Evolutionary conservation across 768 basidiomycete genomes (phyloP).

Genomic region (Chalciporus sphaerocephalus): DNA sequence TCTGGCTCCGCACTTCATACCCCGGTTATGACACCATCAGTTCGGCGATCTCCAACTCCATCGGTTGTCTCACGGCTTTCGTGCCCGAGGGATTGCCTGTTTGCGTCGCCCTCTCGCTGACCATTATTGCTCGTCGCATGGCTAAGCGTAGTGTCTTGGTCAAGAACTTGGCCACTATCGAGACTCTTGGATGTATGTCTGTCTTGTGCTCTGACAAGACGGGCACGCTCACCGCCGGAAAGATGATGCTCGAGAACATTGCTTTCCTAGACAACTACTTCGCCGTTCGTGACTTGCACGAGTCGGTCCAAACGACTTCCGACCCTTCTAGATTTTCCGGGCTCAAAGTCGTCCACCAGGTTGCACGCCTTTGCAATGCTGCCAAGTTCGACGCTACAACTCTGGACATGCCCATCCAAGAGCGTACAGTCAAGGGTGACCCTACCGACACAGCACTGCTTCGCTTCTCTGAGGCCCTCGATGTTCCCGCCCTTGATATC

Average conservation of each 20-base stretch:
- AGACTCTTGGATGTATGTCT: conserved; percentile 49
- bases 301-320: conserved; percentile 6
- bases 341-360: conserved; percentile 29
- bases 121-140: conserved; percentile 44
- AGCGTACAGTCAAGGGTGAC: conserved; percentile 39
- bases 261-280: conserved; percentile 33
- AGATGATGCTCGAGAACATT: conserved; percentile 42
- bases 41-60: conserved; percentile 34
- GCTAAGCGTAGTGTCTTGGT: conserved; percentile 44
- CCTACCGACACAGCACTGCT: conserved; percentile 52
- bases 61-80: conserved; percentile 38
- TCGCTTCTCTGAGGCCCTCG: conserved; percentile 39
- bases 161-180: conserved; percentile 48
- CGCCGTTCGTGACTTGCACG: conserved; percentile 11
- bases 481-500: conserved; percentile 18
- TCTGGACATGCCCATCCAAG: conserved; percentile 23
- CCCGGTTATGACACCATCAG: conserved; percentile 33
- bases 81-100: conserved; percentile 35
- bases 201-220: conserved; percentile 53
- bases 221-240: conserved; percentile 44
- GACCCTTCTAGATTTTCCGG: conserved; percentile 10
- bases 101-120: conserved; percentile 47
- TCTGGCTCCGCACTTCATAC: conserved; percentile 35
- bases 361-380: conserved; percentile 52
- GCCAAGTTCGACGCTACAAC: conserved; percentile 43